Percentiles rank a stretch among this genome's conserved stretches.
These are phyloP conservation scores for Leptographium lundbergii DNA, from an alignment of 2,329 filamentous ascomycete species.

Conservation along the genomic window DNA sequence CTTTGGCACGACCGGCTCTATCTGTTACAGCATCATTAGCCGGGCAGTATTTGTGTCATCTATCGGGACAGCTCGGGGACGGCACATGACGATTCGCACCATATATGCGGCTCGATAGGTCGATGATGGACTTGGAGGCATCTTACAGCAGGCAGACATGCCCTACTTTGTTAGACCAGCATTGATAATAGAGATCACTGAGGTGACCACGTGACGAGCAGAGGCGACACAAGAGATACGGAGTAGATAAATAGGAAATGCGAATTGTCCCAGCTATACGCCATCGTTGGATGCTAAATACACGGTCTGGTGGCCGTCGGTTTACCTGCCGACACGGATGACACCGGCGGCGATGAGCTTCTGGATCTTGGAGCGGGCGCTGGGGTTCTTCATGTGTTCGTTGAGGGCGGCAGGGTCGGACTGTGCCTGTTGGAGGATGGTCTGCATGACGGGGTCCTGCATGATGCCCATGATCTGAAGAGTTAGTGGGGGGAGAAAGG, in stretches of 20 bases:
- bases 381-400: slow-evolving; percentile 93
- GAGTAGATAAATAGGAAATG: neutral
- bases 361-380: slow-evolving; percentile 78
- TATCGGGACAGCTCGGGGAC: neutral
- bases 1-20: neutral
- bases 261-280: neutral
- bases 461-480: slow-evolving; percentile 72
- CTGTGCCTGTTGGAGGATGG: slow-evolving; percentile 93
- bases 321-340: slow-evolving; percentile 48
- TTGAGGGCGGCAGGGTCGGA: slow-evolving; percentile 81
- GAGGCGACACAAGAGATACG: neutral
- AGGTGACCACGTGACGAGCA: neutral
- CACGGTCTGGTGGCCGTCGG: neutral
- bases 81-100: neutral
- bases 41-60: neutral
- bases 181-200: neutral
- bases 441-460: slow-evolving; percentile 95
- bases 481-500: slow-evolving; percentile 14
- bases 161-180: neutral
- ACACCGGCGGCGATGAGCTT: slow-evolving; percentile 90
- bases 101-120: neutral
- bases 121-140: neutral
- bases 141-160: neutral
- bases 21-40: neutral
- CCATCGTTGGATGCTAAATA: neutral